A percentile compares a stretch with the other conserved stretches of the same genome.
phyloP scores from a whole-genome alignment of 75 land plant species.

The Pinus taeda region DNA sequence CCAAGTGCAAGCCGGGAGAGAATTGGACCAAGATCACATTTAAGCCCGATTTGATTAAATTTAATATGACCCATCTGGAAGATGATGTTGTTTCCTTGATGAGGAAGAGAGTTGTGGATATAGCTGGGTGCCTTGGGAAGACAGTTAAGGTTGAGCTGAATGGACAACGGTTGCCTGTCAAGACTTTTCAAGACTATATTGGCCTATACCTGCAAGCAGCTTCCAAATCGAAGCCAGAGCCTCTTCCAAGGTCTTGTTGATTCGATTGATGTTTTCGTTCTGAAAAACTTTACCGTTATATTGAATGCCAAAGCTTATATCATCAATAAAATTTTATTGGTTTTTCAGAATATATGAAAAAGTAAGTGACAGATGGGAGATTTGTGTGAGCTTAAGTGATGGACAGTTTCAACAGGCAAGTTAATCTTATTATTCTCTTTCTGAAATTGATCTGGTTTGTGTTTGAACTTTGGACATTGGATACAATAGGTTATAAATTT shows the following conservation, averaged over 20 bases:
- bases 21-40: conserved; percentile 99
- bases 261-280: not conserved
- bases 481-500: too few relatives aligned
- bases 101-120: conserved; percentile 91
- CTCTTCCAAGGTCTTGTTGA: conserved; percentile 51
- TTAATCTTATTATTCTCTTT: not conserved
- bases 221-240: conserved; percentile 42
- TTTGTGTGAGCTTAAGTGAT: conserved; percentile 83
- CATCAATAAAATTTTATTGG: not conserved
- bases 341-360: conserved; percentile 53
- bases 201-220: conserved; percentile 67
- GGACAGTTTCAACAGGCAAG: conserved; percentile 98
- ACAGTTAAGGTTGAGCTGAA: conserved; percentile 90
- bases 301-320: not conserved
- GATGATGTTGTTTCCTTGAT: conserved; percentile 91
- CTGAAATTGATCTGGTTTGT: not conserved
- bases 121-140: conserved; percentile 92
- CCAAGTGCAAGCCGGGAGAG: conserved; percentile 71
- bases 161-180: conserved; percentile 71
- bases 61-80: conserved; percentile 89
- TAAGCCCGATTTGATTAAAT: conserved; percentile 91
- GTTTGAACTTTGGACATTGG: not conserved
- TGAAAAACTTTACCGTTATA: not conserved
- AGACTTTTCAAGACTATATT: conserved; percentile 77
- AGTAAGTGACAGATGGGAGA: conserved; percentile 92